Conservation (phyloP, 352 stramenopile genomes). For the Pythium phragmiticola region DNA sequence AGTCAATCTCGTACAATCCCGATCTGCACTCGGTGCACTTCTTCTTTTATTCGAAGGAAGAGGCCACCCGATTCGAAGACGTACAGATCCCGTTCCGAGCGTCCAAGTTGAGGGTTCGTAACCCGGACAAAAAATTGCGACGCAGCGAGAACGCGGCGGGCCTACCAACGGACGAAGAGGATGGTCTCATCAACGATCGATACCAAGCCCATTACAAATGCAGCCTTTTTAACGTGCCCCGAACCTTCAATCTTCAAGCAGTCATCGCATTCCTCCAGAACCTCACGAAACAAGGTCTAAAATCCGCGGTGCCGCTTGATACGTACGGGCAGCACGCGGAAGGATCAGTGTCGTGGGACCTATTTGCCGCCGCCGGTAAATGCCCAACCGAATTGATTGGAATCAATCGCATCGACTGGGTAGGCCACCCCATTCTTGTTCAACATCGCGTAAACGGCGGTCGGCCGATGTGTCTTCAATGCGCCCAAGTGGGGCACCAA, state of each 20-base stretch:
- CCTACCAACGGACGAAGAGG: background rate
- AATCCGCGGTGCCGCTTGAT: background rate
- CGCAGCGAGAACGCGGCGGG: background rate
- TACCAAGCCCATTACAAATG: background rate
- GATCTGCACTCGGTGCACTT: slow-evolving; percentile 13
- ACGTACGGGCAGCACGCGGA: slow-evolving; percentile 7
- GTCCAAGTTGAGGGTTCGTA: background rate
- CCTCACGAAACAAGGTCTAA: background rate
- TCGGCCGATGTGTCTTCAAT: slow-evolving; percentile 5
- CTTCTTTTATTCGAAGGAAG: slow-evolving; percentile 7
- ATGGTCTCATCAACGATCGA: slow-evolving; percentile 6
- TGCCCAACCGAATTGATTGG: background rate
- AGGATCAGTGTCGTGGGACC: slow-evolving; percentile 6
- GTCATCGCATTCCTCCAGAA: too few species aligned
- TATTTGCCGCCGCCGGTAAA: background rate
- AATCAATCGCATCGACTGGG: slow-evolving; percentile 14
- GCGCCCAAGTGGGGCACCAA: slow-evolving; percentile 1
- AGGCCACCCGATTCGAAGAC: slow-evolving; percentile 5
- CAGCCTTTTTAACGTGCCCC: too few species aligned
- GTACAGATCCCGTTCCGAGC: slow-evolving; percentile 5
- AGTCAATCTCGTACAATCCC: slow-evolving; percentile 10
- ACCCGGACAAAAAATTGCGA: background rate
- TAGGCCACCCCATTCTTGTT: background rate
- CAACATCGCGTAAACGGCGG: background rate
- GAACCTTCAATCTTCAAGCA: too few species aligned